Base-by-base conservation (phyloP, 495 filamentous ascomycete species). In the Podospora pseudoanserina region DNA sequence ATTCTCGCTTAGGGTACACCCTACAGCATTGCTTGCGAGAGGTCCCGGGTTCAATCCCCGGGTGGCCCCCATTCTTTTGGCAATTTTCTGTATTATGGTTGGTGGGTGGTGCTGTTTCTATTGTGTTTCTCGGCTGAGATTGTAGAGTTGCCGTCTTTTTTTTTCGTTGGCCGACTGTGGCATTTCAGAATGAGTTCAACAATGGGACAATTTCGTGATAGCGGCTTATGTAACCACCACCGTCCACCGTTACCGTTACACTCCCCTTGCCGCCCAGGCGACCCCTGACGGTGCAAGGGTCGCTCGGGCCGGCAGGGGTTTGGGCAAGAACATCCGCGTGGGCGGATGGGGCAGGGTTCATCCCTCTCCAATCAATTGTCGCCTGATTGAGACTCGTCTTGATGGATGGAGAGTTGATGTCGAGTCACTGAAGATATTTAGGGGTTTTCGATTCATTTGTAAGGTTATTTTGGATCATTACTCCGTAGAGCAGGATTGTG, bases 31-130 rank as follows among this genome's bases (percentile, higher is more conserved):
- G 55, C 39, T 58, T 58, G 55, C 55, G 55, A 58, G 55, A 58
- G 55, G 55, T 58, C 55, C 55, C 55, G 55, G 55, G 55, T 58
- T 58, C 55, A 58, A 58, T 58, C 55, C 55, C 55, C 55, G 55
- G 55, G 55, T 58, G 55, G 55, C 55, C 55, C 55, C 55, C 55
- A 58, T 58, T 58, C 15, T 58, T 58, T 58, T 58, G 6, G n/a
- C 54, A 0, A 9, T 58, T 20, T 58, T 5, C 20, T 0, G 39
- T 49, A 13, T 16, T 49, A 11, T 11, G 39, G 39, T 49, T 0
- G 6, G 5, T 39, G 34, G 39, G 15, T 49, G 39, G 39, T 49
- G 15, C 13, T 49, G 39, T 49, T 49, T 0, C 30, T 32, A 32
- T 32, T 5, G 30, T 32, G 30, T 5, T 49, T 49, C 39, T 49